Evolutionary conservation across 805 yeast genomes (phyloP), one percentile per base, ranked within the genome.

Genomic region (Ogataea methanolica): DNA sequence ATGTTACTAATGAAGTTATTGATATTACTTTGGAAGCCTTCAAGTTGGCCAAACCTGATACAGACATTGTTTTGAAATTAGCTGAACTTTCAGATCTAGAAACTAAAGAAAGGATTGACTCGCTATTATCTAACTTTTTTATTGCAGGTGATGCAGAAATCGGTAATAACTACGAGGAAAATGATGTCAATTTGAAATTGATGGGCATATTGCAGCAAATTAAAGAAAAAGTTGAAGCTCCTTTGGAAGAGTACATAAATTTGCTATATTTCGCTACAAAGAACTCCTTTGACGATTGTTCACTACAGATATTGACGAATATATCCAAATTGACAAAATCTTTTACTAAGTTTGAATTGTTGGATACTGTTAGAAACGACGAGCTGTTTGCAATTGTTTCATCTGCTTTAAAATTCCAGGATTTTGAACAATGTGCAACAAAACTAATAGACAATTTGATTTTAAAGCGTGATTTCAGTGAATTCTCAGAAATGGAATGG

Each of bases 21-120:
- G 47, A 49, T 11, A 58, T 64, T 17, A 56, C 59, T n/a, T 38
- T 66, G 8, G 68, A 66, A 36, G 66, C 69, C 0, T 63, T 65
- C 42, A 49, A 50, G n/a, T 21, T 49, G 1, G 55, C 54, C 8
- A 47, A 42, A 4, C 68, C 69, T 11, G 69, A 66, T 52, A 57
- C 66, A 1, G 50, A 41, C 33, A 60, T 67, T 2, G 43, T 62
- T 7, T 35, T 59, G 12, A 45, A 48, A 33, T 45, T 67, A 17
- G 51, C 58, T 3, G 45, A 56, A n/a, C 16, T 59, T 17, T 52
- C 58, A 2, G 40, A 55, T 5, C 23, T 51, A 9, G 42, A 49
- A 19, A 21, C 39, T 15, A 47, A 54, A 17, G 47, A 50, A n/a
- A 34, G 43, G 9, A 42, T 51, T 5, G 44, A 57, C 17, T 35